These are phyloP conservation scores for Chlorella vulgaris DNA, from an alignment of 139 green algal species.

Conservation along the genomic window DNA sequence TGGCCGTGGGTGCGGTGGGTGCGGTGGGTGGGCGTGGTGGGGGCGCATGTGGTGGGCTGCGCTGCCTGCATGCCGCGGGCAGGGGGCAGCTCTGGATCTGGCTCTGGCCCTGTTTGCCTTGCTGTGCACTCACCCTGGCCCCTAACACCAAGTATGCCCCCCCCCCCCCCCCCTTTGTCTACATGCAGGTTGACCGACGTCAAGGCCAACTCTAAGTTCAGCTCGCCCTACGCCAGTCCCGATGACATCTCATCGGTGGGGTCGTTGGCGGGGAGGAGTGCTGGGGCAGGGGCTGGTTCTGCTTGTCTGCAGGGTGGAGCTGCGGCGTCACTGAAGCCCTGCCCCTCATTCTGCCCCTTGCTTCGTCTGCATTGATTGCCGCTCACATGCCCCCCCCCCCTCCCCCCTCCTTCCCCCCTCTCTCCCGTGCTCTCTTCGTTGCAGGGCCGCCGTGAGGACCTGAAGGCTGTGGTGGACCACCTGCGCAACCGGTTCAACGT, in stretches of 20 bases:
- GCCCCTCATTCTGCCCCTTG: too few species aligned
- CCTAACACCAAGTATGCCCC: too few species aligned
- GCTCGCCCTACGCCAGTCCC: constrained; percentile 50
- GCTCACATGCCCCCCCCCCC: not conserved
- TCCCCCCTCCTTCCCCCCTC: too few species aligned
- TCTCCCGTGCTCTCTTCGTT: too few species aligned
- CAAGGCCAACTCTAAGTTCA: constrained; percentile 89
- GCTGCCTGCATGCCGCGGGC: too few species aligned
- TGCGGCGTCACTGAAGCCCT: not conserved
- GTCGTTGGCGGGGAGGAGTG: not conserved
- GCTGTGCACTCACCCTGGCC: too few species aligned
- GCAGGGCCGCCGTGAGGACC: constrained; percentile 53
- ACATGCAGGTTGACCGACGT: constrained; percentile 66
- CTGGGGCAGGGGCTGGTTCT: not conserved
- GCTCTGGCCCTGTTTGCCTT: too few species aligned
- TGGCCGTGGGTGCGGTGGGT: not conserved
- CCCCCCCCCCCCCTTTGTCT: not conserved
- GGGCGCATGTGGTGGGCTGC: too few species aligned
- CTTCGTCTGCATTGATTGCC: too few species aligned
- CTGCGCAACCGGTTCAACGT: constrained; percentile 65
- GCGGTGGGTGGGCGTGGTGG: too few species aligned
- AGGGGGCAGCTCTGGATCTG: too few species aligned
- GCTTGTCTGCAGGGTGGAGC: not conserved
- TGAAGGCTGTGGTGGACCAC: constrained; percentile 70
- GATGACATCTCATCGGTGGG: constrained; percentile 48